Evolutionary conservation across 495 filamentous ascomycete species (phyloP), one percentile per base, ranked within the genome.

Genomic region (Tuber brumale): DNA sequence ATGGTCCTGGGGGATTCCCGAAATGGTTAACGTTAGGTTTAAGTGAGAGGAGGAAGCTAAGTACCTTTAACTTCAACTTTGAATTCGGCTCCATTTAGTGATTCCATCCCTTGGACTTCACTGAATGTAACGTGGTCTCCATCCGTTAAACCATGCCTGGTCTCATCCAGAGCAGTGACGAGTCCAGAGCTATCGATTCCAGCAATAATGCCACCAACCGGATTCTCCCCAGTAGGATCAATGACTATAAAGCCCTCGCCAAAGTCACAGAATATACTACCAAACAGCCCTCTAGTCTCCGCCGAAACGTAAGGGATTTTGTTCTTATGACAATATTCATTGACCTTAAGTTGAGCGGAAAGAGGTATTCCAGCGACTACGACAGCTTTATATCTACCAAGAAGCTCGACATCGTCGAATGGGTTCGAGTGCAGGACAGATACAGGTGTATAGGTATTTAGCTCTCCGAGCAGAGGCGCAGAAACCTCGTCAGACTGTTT

Each of bases 401-500:
- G 89, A 82, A 92, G 88, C 45, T 88, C 87, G 23, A 97, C 85
- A 83, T 97, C 89, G 78, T 83, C 71, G 82, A 81, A 79, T 23
- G 79, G 45, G 48, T 84, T 77, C 37, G 89, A 88, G 71, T 91
- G 85, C 81, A 95, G 92, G 71, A 96, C 87, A 8, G 88, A 87
- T 35, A 97, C 92, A 5, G 95, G 95, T 14, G 94, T 96, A 79
- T 99, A 99, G 44, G 94, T 93, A 85, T 99, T 99, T 66, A 99
- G 88, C 85, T 98, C 95, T 70, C 92, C 92, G 23, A 99, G 92
- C 75, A 93, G 90, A 8, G 95, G 94, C 4, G 92, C 92, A 2
- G 94, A 97, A 73, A 92, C 92, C 71, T 89, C 88, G 73, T 94
- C 96, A 81, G 96, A 90, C 4, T 94, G 91, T 85, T 97, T 95